Base-by-base conservation (phyloP, 2,329 filamentous ascomycete genomes). In the Cercospora brassicicola region DNA sequence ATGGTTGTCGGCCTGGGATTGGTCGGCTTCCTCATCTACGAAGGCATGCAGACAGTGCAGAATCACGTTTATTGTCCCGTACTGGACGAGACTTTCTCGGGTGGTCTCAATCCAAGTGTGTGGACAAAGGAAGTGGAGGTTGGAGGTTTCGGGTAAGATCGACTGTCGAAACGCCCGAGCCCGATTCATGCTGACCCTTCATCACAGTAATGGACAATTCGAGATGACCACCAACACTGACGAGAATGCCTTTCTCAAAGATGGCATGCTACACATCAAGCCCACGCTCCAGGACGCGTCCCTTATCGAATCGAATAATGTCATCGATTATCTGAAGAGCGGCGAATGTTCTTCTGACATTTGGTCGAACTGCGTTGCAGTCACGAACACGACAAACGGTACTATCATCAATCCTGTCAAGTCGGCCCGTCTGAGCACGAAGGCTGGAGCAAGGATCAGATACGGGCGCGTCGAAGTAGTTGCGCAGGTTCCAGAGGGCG, bases 381-480 rank as follows among this genome's bases (percentile, higher is more conserved):
- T 82, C 13, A 95, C 92, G 73, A 95, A 95, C 80, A 87, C 85
- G 61, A 93, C 91, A 10, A 93, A 94, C 77, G 85, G 89, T 11
- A 91, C 88, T 65, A 89, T 94, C 70, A 86, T 95, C 42, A 91
- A 91, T 39, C 92, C 92, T 0, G 88, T 91, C 70, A 89, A 88
- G 73, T 94, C 92, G 0, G 92, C 88, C 6, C 90, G 92, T 69
- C 88, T 96, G 81, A 90, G 89, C 81, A 94, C 91, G 66, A 90
- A 87, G 76, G 86, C 86, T 53, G 87, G 89, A 15, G 88, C 88
- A 6, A 85, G 81, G 15, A 91, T 96, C 82, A 92, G 89, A 79
- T 96, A 91, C 77, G 92, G 92, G 59, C 90, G 91, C 53, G 86
- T 96, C 62, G 91, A 96, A 77, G 91, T 96, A 4, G 88, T 86